Base-by-base conservation (phyloP, 192 early-diverging fungal genomes). In the Kappamyces sp. region DNA sequence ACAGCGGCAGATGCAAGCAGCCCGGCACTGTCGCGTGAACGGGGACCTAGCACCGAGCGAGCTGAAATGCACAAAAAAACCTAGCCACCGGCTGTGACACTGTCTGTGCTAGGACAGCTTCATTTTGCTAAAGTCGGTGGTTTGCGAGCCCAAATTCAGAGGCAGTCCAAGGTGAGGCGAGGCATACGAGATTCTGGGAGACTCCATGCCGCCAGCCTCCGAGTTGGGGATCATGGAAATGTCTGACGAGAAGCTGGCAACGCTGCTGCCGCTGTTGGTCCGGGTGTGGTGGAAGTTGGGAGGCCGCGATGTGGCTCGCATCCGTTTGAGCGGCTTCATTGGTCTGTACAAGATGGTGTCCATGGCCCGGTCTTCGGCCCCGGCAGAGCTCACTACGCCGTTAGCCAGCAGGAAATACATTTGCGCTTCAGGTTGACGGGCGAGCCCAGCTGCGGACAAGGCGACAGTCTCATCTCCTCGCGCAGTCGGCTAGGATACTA, bases 401-500 rank as follows among this genome's bases (percentile, higher is more conserved):
- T 23, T 23, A 23, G 23, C 23, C 23, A 23, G 23, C 23, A 23
- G 23, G 0, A 23, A 23, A n/a, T 46, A 46, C 44, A 46, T 35
- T 57, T 57, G 42, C 55, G 13, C 38, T 57, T 57, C 55, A 57
- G 42, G 5, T 40, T 44, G 32, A 23, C 32, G 5, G 51, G 41
- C 7, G 41, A 40, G 34, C 41, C 41, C 8, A 44, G 47, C 38
- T 57, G 55, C 33, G 55, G 55, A 53, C 51, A 53, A 53, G 51
- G 51, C 13, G 51, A 53, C 47, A 23, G 32, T 2, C 55, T n/a
- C 55, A 57, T 57, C 47, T 57, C 55, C 33, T 57, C 55, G 32
- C 55, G 13, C n/a, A 57, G 47, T 6, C 55, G 31, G 10, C 41
- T 44, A 4, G 55, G 39, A 57, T 40, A 57, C 55, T 57, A 57